phyloP scores from a whole-genome alignment of 495 filamentous ascomycete genomes.

The Cercophora sp. region DNA sequence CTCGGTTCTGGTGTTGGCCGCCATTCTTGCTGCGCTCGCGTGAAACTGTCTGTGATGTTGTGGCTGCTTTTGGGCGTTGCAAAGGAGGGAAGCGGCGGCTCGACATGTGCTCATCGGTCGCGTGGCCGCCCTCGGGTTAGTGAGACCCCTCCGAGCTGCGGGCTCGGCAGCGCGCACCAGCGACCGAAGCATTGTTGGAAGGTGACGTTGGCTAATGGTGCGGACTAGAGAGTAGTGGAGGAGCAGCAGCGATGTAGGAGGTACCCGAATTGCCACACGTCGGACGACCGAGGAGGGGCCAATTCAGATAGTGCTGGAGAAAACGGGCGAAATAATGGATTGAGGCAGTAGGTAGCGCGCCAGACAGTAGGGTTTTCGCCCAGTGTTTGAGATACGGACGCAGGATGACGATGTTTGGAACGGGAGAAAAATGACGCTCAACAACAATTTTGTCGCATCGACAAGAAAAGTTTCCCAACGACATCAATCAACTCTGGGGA shows the following conservation, averaged over 20 bases:
- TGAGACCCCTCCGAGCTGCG: conserved; percentile 31
- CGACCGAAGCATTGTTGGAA: conserved; percentile 41
- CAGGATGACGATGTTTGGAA: background rate
- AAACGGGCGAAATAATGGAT: background rate
- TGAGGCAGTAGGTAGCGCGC: background rate
- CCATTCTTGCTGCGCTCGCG: conserved; percentile 47
- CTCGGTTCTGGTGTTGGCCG: conserved; percentile 66
- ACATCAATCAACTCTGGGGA: no score
- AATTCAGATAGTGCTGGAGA: conserved; percentile 2
- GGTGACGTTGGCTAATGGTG: conserved; percentile 15
- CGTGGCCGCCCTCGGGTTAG: conserved; percentile 39
- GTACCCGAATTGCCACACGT: background rate
- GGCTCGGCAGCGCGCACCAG: conserved; percentile 38
- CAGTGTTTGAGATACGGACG: background rate
- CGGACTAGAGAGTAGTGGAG: background rate
- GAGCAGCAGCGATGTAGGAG: background rate
- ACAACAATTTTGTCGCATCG: conserved; percentile 11
- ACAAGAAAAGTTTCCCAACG: conserved; percentile 10
- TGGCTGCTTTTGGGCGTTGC: conserved; percentile 16
- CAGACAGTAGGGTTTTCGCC: background rate
- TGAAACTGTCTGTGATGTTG: conserved; percentile 40
- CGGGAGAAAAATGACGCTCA: conserved; percentile 10
- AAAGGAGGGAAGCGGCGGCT: conserved; percentile 12
- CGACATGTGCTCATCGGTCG: conserved; percentile 40
- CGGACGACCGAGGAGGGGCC: background rate